Percentiles rank a stretch among this genome's conserved stretches.
These are phyloP conservation scores for Glycyrrhiza uralensis DNA, from an alignment of 306 rosid species.

Conservation along the genomic window DNA sequence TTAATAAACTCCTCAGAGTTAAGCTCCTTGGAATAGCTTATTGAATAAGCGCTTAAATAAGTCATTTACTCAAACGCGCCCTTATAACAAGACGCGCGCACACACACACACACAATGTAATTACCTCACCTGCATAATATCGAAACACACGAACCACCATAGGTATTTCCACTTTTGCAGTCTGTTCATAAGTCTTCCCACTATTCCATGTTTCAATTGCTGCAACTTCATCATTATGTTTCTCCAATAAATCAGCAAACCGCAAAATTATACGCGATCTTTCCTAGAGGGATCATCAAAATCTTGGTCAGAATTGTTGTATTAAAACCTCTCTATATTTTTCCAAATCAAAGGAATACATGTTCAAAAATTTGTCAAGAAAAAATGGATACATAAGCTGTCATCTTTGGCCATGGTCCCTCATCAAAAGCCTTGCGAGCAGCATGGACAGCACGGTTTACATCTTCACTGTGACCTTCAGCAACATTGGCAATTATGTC, in stretches of 20 bases:
- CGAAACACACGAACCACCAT: conserved; percentile 58
- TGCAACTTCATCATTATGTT: conserved; percentile 59
- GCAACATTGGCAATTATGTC: conserved; percentile 58
- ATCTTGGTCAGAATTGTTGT: background rate
- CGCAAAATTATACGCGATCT: conserved; percentile 53
- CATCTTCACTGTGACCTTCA: conserved; percentile 64
- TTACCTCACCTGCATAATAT: conserved; percentile 76
- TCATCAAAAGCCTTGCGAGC: conserved; percentile 82
- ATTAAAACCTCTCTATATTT: background rate
- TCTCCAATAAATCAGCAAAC: conserved; percentile 75
- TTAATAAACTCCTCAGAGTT: too few relatives aligned
- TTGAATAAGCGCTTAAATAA: too few relatives aligned
- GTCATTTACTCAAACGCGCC: too few relatives aligned
- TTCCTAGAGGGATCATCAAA: conserved; percentile 43
- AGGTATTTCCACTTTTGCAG: conserved; percentile 63
- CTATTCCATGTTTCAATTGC: conserved; percentile 79
- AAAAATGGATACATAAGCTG: conserved; percentile 56
- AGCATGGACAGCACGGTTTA: conserved; percentile 61
- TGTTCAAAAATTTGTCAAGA: background rate
- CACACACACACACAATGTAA: conserved; percentile 4
- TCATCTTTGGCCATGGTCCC: conserved; percentile 89
- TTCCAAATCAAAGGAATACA: background rate
- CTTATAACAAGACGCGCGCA: too few relatives aligned
- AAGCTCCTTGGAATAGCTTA: too few relatives aligned
- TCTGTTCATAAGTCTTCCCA: conserved; percentile 73